Percentiles rank a stretch among this genome's conserved stretches.
Evolutionary conservation across 192 early-diverging fungal genomes (phyloP).

Genomic region (Chytriomyces hyalinus): DNA sequence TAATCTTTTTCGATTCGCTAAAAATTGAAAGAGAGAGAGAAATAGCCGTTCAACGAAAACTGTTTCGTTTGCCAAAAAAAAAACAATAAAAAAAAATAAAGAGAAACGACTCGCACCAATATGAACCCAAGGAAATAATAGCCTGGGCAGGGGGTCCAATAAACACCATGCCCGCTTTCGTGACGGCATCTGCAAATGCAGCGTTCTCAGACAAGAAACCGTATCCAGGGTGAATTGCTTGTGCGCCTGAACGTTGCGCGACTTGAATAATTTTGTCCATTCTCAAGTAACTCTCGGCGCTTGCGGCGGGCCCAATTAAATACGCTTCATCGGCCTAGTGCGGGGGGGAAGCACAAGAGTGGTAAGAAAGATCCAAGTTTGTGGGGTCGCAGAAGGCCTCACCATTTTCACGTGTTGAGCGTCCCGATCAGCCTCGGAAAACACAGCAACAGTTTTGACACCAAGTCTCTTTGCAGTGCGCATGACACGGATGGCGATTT

Average conservation of each 20-base stretch:
- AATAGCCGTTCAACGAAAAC: neutral
- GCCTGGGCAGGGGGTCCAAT: constrained; percentile 90
- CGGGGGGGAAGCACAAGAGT: neutral
- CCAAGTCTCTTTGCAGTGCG: constrained; percentile 85
- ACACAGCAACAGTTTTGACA: constrained; percentile 94
- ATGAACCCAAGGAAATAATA: constrained; percentile 92
- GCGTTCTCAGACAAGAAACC: constrained; percentile 96
- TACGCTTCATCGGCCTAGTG: constrained; percentile 87
- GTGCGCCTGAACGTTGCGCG: constrained; percentile 73
- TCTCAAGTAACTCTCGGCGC: constrained; percentile 80
- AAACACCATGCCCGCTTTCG: constrained; percentile 71
- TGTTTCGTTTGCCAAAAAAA: constrained; percentile 1
- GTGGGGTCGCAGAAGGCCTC: too few species aligned
- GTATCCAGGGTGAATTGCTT: constrained; percentile 97
- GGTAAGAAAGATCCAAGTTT: neutral
- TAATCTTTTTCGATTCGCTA: constrained; percentile 90
- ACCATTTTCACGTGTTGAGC: constrained; percentile 84
- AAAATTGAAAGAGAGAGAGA: too few species aligned
- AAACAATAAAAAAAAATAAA: neutral
- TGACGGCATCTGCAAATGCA: constrained; percentile 79
- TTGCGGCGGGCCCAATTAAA: constrained; percentile 83
- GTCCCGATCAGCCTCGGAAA: constrained; percentile 87
- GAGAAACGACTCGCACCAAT: constrained; percentile 72
- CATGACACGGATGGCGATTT: constrained; percentile 52
- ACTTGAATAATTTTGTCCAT: constrained; percentile 83